Evolutionary conservation across 306 rosid species (phyloP).

Genomic region (Castanea crenata): DNA sequence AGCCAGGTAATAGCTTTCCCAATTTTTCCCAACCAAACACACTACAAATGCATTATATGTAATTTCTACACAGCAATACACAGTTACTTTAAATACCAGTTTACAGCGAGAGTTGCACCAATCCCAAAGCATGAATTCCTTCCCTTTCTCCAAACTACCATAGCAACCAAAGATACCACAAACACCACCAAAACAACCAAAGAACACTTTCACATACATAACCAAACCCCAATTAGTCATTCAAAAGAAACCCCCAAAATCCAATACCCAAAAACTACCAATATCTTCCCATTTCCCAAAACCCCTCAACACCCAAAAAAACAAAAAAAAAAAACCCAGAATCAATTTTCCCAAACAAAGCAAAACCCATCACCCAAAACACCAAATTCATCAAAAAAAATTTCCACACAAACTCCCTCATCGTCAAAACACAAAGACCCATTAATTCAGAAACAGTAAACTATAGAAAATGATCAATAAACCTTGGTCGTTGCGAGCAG

Average conservation of each 20-base stretch:
- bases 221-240: not conserved
- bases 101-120: not conserved
- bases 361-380: not conserved
- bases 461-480: not conserved
- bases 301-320: not conserved
- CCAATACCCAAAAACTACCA: not conserved
- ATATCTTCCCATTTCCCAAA: not conserved
- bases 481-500: conserved; percentile 95
- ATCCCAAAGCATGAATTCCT: not conserved
- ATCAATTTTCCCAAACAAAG: not conserved
- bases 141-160: not conserved
- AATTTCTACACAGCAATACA: not conserved
- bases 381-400: not conserved
- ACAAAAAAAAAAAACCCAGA: not conserved
- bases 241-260: not conserved
- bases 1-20: not conserved
- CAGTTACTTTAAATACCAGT: not conserved
- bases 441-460: not conserved
- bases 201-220: not conserved
- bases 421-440: not conserved
- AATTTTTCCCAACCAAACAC: not conserved
- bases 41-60: not conserved
- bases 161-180: not conserved
- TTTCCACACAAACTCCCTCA: not conserved
- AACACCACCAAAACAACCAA: not conserved